Conservation (phyloP, 169 alveolate species). For the Plasmodium ovale region DNA sequence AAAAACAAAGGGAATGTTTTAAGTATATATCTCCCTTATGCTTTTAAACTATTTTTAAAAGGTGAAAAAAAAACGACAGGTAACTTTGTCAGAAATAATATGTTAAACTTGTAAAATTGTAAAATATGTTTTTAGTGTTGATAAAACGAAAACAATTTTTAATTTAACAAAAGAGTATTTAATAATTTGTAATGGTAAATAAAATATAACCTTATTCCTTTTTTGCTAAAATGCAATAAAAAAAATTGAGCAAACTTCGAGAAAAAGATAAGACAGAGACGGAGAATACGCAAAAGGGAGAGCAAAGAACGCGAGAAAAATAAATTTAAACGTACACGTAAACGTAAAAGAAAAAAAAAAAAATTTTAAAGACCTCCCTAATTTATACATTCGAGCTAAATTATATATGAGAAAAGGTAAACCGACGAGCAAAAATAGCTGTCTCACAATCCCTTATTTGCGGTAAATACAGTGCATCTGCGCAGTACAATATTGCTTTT, state of each 20-base stretch:
- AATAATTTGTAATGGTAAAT: constrained; percentile 4
- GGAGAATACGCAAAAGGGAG: background rate
- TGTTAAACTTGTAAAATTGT: background rate
- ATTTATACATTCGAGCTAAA: too few relatives aligned
- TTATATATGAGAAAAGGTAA: background rate
- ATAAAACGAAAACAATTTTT: constrained; percentile 15
- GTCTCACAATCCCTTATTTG: background rate
- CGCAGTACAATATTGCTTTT: too few relatives aligned
- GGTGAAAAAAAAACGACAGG: background rate
- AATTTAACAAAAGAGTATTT: constrained; percentile 3
- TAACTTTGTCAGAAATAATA: constrained; percentile 1
- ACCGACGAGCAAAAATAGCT: background rate
- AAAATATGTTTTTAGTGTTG: background rate
- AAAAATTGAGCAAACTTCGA: too few relatives aligned
- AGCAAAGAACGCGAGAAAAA: background rate
- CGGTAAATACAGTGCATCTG: background rate
- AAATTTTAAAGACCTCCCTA: too few relatives aligned
- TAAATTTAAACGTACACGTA: too few relatives aligned
- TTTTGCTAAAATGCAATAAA: background rate
- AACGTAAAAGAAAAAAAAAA: too few relatives aligned
- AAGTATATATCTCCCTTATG: background rate
- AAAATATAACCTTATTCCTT: background rate
- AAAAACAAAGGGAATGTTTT: constrained; percentile 16
- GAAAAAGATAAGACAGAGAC: too few relatives aligned
- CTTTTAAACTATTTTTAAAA: background rate